These are phyloP conservation scores for Scutellaria baicalensis DNA, from an alignment of 257 asterid species.

Conservation along the genomic window DNA sequence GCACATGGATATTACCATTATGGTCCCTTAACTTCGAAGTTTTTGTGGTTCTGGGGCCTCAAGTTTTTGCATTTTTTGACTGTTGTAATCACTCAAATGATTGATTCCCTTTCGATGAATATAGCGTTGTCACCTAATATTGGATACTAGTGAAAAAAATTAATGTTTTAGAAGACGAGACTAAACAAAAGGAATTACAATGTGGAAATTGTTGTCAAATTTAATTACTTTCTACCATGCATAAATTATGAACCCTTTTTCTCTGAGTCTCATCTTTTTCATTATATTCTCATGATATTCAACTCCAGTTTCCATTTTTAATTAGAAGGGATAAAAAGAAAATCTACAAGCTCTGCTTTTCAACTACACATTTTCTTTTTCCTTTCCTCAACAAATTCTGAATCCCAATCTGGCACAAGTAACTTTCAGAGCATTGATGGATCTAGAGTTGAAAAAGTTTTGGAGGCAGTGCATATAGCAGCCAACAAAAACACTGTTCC, in stretches of 20 bases:
- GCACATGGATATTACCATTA: not conserved
- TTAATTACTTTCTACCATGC: not conserved
- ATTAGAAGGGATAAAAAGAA: not conserved
- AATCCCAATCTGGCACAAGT: not conserved
- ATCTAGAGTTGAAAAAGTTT: constrained; percentile 88
- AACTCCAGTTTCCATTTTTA: not conserved
- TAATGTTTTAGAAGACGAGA: not conserved
- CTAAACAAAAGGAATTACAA: not conserved
- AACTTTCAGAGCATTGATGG: constrained; percentile 81
- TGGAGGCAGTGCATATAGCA: constrained; percentile 92
- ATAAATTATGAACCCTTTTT: not conserved
- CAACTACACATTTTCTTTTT: not conserved
- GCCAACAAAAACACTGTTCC: constrained; percentile 98
- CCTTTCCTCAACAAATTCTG: not conserved
- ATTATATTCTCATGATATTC: not conserved
- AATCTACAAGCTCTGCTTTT: not conserved
- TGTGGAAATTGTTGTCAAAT: not conserved
- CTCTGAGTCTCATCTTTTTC: not conserved
- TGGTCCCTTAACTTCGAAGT: not conserved
- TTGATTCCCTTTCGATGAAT: not conserved
- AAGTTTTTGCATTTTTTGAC: not conserved
- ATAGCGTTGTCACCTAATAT: not conserved
- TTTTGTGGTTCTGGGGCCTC: not conserved
- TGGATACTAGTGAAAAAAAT: too few relatives aligned
- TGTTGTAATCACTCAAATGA: not conserved